These are phyloP conservation scores for Calonectria honghensis DNA, from an alignment of 2,329 filamentous ascomycete genomes.

Conservation along the genomic window DNA sequence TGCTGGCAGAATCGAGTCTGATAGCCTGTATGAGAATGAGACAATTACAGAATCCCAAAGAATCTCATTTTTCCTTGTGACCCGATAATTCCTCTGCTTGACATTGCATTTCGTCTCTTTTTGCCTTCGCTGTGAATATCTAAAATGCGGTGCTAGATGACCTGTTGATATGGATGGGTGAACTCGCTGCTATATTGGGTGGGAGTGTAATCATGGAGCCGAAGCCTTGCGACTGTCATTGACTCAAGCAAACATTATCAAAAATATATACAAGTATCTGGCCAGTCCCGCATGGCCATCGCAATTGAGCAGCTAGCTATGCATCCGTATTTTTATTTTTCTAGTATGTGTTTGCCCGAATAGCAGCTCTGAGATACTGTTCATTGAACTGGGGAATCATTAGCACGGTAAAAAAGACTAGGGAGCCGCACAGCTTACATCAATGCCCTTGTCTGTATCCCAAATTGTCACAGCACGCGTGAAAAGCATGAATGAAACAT, in stretches of 20 bases:
- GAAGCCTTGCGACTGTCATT: neutral
- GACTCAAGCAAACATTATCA: neutral
- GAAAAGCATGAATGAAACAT: conserved; percentile 22
- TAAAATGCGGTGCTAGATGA: neutral
- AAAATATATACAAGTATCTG: neutral
- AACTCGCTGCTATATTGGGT: neutral
- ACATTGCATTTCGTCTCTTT: neutral
- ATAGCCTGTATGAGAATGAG: neutral
- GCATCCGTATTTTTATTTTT: no score
- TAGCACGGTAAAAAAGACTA: neutral
- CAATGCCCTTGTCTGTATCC: conserved; percentile 11
- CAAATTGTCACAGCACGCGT: conserved; percentile 16
- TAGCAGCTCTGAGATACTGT: neutral
- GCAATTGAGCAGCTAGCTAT: neutral
- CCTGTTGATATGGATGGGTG: neutral
- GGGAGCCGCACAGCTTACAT: neutral
- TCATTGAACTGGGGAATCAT: neutral
- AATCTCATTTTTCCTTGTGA: no score
- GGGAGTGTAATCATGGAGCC: neutral
- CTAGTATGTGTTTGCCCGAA: conserved; percentile 11
- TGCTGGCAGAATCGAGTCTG: neutral
- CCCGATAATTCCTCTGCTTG: no score
- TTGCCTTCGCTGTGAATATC: fast-evolving
- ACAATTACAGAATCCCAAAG: no score
- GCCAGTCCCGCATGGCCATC: neutral